phyloP scores from a whole-genome alignment of 305 asterid genomes.

The Lippia alba region DNA sequence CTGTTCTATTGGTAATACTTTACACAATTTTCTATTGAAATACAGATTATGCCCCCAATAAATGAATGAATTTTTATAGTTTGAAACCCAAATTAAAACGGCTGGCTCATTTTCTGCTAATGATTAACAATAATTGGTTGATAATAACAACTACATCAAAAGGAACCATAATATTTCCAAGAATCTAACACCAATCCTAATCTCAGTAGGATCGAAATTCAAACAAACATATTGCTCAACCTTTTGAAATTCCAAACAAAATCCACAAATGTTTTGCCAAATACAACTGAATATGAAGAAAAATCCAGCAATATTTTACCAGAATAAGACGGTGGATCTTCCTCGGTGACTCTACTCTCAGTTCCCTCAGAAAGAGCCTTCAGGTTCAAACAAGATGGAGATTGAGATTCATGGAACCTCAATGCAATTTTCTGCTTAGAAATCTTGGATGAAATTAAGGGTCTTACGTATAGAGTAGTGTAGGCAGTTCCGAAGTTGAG shows the following conservation, averaged over 20 bases:
- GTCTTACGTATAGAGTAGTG: constrained; percentile 48
- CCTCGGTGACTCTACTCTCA: constrained; percentile 61
- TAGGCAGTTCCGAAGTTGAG: constrained; percentile 57
- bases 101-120: too few relatives aligned
- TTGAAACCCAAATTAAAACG: too few relatives aligned
- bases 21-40: too few relatives aligned
- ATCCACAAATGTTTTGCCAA: not conserved
- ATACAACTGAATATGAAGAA: constrained; percentile 17
- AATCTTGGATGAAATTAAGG: constrained; percentile 34
- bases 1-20: not conserved
- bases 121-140: constrained; percentile 4
- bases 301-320: constrained; percentile 38
- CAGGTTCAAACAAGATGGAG: constrained; percentile 45
- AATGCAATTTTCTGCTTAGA: constrained; percentile 45
- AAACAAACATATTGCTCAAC: not conserved
- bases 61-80: not conserved
- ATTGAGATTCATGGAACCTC: constrained; percentile 36
- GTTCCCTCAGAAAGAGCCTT: constrained; percentile 69
- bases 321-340: constrained; percentile 54
- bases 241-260: constrained; percentile 6
- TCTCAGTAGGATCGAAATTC: not conserved
- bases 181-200: not conserved
- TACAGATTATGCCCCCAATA: not conserved
- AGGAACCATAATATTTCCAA: constrained; percentile 1
- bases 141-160: not conserved